Base-by-base conservation (phyloP, 345 rosid species). In the Ailanthus altissimus region DNA sequence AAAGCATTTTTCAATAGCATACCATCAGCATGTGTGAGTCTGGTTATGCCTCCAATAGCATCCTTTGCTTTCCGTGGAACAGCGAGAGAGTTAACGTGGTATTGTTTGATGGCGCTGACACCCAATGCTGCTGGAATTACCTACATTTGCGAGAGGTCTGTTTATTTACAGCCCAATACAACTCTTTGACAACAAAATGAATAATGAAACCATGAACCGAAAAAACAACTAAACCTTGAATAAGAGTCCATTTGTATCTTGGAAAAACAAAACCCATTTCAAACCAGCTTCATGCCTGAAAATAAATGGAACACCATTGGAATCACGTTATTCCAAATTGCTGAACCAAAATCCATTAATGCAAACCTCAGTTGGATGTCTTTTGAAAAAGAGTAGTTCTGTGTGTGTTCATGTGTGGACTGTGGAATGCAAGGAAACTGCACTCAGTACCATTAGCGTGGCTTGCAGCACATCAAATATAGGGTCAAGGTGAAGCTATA, bases 31-130 rank as follows among this genome's bases (percentile, higher is more conserved):
- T 93, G 99, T 38, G 97, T 93, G 73, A 96, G 98, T 84, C 46
- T 89, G 40, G 98, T 84, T 53, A 96, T 96, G 85, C 98, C 99
- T 77, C 99, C 99, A 83, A 96, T 96, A 77, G 98, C 97, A 79
- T 96, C 99, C 80, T 96, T 96, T 23, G 98, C 97, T 86, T 93
- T 96, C 72, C 98, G 98, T 42, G 92, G 99, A 85, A 93, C 98
- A 77, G 98, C 94, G 11, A 96, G 97, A 81, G 99, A 96, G 86
- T 96, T 96, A 67, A 96, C 98, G 79, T 96, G 93, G 86, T 90
- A 96, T 58, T 87, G 84, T 82, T 90, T 93, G 69, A 82, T 84
- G 64, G 93, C 89, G 85, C 99, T 96, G 63, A 96, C 99, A 70
- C 99, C 98, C 81, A 96, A 75, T 56, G 99, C 75, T 74, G 93